Percentiles rank a stretch among this genome's conserved stretches.
Conservation (phyloP, 139 green algal species). For the Ettlia oleoabundans region DNA sequence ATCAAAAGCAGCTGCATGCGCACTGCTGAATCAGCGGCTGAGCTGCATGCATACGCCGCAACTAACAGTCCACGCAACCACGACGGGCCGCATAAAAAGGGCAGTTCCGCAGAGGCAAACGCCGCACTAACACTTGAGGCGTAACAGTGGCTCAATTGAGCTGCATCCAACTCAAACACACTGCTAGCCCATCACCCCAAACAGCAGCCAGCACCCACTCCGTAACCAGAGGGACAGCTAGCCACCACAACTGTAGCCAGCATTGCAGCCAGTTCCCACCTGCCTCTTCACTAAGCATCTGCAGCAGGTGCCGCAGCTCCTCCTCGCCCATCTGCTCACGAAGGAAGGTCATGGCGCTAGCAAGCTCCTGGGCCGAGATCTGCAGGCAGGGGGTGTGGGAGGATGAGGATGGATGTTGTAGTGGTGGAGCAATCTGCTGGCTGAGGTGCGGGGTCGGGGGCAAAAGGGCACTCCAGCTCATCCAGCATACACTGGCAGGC, state of each 20-base stretch:
- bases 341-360: slow-evolving; percentile 71
- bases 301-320: slow-evolving; percentile 68
- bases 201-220: not conserved
- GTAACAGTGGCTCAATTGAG: too few relatives aligned
- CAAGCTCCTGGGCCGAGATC: slow-evolving; percentile 69
- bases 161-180: not conserved
- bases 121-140: too few relatives aligned
- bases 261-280: not conserved
- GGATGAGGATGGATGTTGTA: not conserved
- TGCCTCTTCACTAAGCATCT: slow-evolving; percentile 49
- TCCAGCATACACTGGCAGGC: too few relatives aligned
- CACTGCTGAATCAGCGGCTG: too few relatives aligned
- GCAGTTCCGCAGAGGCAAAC: too few relatives aligned
- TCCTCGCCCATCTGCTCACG: slow-evolving; percentile 74
- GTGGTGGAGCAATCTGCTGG: not conserved
- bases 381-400: slow-evolving; percentile 17
- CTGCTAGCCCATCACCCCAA: not conserved
- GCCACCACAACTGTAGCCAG: not conserved
- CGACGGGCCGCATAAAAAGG: too few relatives aligned
- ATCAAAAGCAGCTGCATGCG: too few relatives aligned
- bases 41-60: not conserved
- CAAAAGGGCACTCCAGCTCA: too few relatives aligned
- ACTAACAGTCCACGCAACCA: not conserved
- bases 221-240: not conserved
- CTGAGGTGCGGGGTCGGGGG: not conserved